Conservation (phyloP, 495 filamentous ascomycete genomes). For the Lasiosphaeris hirsuta region DNA sequence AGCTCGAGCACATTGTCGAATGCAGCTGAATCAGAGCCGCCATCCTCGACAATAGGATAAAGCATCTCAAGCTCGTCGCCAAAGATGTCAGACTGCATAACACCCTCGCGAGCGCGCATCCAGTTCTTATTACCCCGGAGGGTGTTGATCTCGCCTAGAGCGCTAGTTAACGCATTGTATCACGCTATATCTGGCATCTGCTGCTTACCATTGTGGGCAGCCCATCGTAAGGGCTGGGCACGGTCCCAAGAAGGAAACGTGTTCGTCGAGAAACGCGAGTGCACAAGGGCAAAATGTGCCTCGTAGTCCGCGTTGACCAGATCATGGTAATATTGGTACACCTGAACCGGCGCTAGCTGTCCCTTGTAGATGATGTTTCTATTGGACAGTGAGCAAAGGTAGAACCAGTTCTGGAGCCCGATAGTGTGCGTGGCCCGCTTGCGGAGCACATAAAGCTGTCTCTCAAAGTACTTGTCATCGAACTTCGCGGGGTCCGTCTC, state of each 20-base stretch:
- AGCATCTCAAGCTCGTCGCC: slow-evolving; percentile 87
- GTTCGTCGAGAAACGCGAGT: slow-evolving; percentile 98
- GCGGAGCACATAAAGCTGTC: slow-evolving; percentile 88
- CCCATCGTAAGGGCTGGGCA: slow-evolving; percentile 95
- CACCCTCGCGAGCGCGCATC: slow-evolving; percentile 97
- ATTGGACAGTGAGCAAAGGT: slow-evolving; percentile 95
- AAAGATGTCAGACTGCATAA: slow-evolving; percentile 90
- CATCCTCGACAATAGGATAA: slow-evolving; percentile 96
- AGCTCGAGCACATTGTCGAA: slow-evolving; percentile 98
- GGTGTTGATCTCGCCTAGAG: slow-evolving; percentile 86
- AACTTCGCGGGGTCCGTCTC: slow-evolving; percentile 73
- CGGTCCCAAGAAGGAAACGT: slow-evolving; percentile 99
- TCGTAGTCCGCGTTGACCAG: slow-evolving; percentile 96
- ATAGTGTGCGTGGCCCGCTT: slow-evolving; percentile 94
- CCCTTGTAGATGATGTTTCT: slow-evolving; percentile 99
- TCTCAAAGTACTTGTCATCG: slow-evolving; percentile 83
- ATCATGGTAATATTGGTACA: slow-evolving; percentile 99
- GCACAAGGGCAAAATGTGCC: slow-evolving; percentile 94
- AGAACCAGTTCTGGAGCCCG: slow-evolving; percentile 98
- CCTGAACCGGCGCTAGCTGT: slow-evolving; percentile 90
- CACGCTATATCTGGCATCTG: slow-evolving; percentile 15
- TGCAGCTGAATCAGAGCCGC: slow-evolving; percentile 95
- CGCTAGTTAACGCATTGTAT: slow-evolving; percentile 33
- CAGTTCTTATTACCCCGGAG: slow-evolving; percentile 99
- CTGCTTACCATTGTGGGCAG: slow-evolving; percentile 85